Base-by-base conservation (phyloP, 306 rosid genomes). In the Biancaea sappan region DNA sequence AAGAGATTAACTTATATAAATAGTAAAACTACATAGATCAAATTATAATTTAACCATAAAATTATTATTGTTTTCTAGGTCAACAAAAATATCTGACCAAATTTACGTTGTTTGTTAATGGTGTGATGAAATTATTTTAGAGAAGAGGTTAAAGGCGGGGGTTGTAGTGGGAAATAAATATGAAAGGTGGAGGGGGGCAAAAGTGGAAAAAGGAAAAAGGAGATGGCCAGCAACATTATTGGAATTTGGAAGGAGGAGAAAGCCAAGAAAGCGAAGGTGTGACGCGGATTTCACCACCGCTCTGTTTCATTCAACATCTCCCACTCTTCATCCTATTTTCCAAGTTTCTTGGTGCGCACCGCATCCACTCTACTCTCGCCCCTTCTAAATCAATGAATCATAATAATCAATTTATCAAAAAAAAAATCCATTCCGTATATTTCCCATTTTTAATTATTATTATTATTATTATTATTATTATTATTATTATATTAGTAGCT, bases 241-340 rank as follows among this genome's bases (percentile, higher is more conserved):
- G 69, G 31, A 48, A 62, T 82, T 78, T 75, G 69, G 31, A 48
- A 62, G 71, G 26, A 32, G 61, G 81, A 83, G 65, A 54, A 22
- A 1, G 46, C 4, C n/a, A 40, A n/a, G 77, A 29, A 4, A 64
- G 74, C 50, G 24, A 74, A 56, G 76, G 74, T 60, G 83, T 85
- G 88, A 83, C 86, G 85, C 72, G 83, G 80, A 81, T 83, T 73
- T 88, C 88, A 88, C 86, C 80, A 73, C 47, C 58, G 69, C 75
- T 47, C 79, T 3, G 48, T 80, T 76, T 48, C 83, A 22, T 78
- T 66, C 68, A 65, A 80, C 62, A 52, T 77, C 43, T 44, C 35
- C 68, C 11, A 54, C 47, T 8, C 3, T 6, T 6, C 54, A 21
- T 72, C 41, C 57, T 79, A 79, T 79, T 83, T 85, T 85, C 89